Evolutionary conservation across 441 rosid species (phyloP).

Genomic region (Bocquillonia castaneifolia): DNA sequence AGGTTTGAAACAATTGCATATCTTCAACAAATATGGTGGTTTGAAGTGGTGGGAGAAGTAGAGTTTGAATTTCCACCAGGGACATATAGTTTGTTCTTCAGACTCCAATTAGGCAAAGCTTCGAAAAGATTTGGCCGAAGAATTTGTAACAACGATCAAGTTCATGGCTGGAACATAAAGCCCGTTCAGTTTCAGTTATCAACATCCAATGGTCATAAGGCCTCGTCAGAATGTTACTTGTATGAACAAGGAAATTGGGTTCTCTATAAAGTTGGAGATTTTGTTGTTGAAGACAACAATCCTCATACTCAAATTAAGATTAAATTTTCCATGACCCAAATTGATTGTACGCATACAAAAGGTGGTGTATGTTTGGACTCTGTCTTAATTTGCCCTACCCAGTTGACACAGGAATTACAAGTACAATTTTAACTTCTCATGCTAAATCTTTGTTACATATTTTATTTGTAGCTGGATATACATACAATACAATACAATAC

Average conservation of each 20-base stretch:
- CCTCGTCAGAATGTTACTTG: conserved; percentile 48
- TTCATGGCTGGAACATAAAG: conserved; percentile 80
- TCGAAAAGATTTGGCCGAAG: conserved; percentile 53
- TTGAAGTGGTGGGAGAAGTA: conserved; percentile 69
- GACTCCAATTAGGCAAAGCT: conserved; percentile 63
- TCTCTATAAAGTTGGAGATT: conserved; percentile 53
- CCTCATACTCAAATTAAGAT: conserved; percentile 32
- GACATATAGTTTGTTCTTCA: conserved; percentile 54
- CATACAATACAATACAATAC: too few relatives aligned
- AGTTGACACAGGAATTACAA: conserved; percentile 19
- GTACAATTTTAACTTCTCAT: neutral
- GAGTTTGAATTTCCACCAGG: conserved; percentile 67
- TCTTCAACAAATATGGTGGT: conserved; percentile 94
- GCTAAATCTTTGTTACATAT: too few relatives aligned
- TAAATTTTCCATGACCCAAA: conserved; percentile 75
- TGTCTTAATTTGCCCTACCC: conserved; percentile 38
- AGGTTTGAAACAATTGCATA: conserved; percentile 69
- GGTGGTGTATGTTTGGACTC: conserved; percentile 58
- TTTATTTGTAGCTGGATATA: too few relatives aligned
- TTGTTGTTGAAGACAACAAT: conserved; percentile 37
- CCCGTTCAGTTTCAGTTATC: conserved; percentile 67
- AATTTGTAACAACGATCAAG: conserved; percentile 49
- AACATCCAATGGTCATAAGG: conserved; percentile 58
- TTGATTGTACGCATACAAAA: conserved; percentile 84
- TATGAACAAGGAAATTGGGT: conserved; percentile 52